Conservation (phyloP, 371 early-diverging fungal species). For the Cokeromyces recurvatus region DNA sequence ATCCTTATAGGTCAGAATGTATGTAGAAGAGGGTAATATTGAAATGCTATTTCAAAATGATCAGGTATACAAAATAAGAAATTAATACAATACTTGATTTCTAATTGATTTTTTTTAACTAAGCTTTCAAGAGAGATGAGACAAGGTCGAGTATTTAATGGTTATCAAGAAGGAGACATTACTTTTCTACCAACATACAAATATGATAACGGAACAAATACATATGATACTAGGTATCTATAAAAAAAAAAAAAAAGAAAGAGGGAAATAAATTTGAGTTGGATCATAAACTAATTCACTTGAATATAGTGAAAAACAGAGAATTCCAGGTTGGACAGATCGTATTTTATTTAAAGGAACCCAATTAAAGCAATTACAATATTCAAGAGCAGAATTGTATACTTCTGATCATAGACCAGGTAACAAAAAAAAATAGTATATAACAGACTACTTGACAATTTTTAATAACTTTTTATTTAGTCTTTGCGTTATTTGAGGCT, state of each 20-base stretch:
- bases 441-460: too few relatives aligned
- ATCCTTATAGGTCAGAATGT: constrained; percentile 23
- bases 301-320: constrained; percentile 68
- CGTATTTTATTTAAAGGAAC: constrained; percentile 67
- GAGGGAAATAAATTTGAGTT: too few relatives aligned
- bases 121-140: constrained; percentile 70
- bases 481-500: constrained; percentile 43
- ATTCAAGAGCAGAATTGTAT: constrained; percentile 59
- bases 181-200: constrained; percentile 93
- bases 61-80: constrained; percentile 36
- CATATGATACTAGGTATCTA: constrained; percentile 78
- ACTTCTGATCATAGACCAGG: constrained; percentile 81
- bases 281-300: too few relatives aligned
- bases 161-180: constrained; percentile 79
- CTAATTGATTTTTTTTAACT: constrained; percentile 1
- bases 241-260: too few relatives aligned
- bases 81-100: not conserved
- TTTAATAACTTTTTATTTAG: too few relatives aligned
- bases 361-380: constrained; percentile 37
- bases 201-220: constrained; percentile 79
- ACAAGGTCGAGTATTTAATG: constrained; percentile 63
- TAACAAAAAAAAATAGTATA: too few relatives aligned
- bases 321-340: constrained; percentile 92
- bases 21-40: constrained; percentile 36
- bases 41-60: constrained; percentile 37